phyloP scores from a whole-genome alignment of 495 filamentous ascomycete species.

The Clavariopsis aquatica region DNA sequence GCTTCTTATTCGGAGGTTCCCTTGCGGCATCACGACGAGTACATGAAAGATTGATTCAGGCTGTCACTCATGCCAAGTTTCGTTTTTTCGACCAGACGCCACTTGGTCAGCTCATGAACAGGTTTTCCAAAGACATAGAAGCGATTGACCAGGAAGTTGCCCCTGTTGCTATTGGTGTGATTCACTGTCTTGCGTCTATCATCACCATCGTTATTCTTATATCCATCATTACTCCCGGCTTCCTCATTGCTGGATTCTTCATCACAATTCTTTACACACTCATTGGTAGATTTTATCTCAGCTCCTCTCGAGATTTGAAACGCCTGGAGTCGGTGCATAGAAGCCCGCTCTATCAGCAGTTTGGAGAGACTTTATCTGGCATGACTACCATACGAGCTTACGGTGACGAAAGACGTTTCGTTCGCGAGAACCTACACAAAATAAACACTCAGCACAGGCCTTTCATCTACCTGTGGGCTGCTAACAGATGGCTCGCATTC shows the following conservation, averaged over 20 bases:
- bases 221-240: slow-evolving; percentile 85
- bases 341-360: slow-evolving; percentile 96
- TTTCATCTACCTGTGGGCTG: slow-evolving; percentile 96
- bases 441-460: slow-evolving; percentile 92
- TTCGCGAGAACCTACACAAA: slow-evolving; percentile 83
- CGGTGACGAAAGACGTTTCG: slow-evolving; percentile 88
- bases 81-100: slow-evolving; percentile 98
- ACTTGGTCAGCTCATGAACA: slow-evolving; percentile 95
- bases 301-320: slow-evolving; percentile 90
- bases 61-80: slow-evolving; percentile 86
- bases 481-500: slow-evolving; percentile 94
- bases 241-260: slow-evolving; percentile 83
- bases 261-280: slow-evolving; percentile 81
- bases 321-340: slow-evolving; percentile 90
- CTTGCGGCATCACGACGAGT: slow-evolving; percentile 84
- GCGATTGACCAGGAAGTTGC: slow-evolving; percentile 95
- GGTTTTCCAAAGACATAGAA: slow-evolving; percentile 97
- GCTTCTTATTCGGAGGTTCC: slow-evolving; percentile 88
- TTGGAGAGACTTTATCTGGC: slow-evolving; percentile 92
- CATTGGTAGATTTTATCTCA: slow-evolving; percentile 85
- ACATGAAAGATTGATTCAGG: slow-evolving; percentile 74
- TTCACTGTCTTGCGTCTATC: slow-evolving; percentile 71
- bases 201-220: slow-evolving; percentile 91
- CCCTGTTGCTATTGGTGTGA: slow-evolving; percentile 77
- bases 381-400: slow-evolving; percentile 98